Conservation (phyloP, 495 filamentous ascomycete genomes). For the Penicillium turbatum region DNA sequence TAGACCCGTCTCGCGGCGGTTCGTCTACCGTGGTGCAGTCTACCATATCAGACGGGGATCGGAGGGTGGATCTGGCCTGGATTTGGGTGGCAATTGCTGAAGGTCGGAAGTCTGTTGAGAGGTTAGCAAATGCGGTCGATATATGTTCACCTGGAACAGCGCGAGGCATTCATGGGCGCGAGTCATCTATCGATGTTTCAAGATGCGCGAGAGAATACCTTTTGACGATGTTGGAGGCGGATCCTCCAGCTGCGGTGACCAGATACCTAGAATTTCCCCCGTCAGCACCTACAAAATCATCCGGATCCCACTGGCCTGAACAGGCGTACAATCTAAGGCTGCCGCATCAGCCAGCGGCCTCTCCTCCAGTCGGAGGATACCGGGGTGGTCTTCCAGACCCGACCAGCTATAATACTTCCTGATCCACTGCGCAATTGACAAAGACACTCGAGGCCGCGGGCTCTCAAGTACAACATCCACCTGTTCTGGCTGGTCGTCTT, state of each 20-base stretch:
- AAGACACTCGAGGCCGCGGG: constrained; percentile 12
- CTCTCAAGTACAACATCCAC: constrained; percentile 8
- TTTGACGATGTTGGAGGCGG: constrained; percentile 4
- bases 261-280: constrained; percentile 12
- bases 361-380: constrained; percentile 4
- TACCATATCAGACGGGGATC: too few species aligned
- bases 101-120: constrained; percentile 11
- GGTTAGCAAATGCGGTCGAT: constrained; percentile 10
- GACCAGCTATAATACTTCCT: background rate
- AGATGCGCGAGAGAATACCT: background rate
- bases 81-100: background rate
- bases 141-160: background rate
- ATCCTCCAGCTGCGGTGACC: constrained; percentile 5
- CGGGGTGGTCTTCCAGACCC: background rate
- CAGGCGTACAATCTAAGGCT: constrained; percentile 16
- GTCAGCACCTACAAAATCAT: constrained; percentile 13
- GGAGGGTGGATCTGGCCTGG: too few species aligned
- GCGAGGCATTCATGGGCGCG: too few species aligned
- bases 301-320: background rate
- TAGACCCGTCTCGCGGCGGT: too few species aligned
- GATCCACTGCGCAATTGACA: constrained; percentile 11
- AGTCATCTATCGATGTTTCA: background rate
- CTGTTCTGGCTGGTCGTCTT: constrained; percentile 8
- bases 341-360: constrained; percentile 13
- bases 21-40: background rate